A percentile compares a stretch with the other conserved stretches of the same genome.
Conservation (phyloP, 805 yeast genomes). For the Monosporozyma aerobia region DNA sequence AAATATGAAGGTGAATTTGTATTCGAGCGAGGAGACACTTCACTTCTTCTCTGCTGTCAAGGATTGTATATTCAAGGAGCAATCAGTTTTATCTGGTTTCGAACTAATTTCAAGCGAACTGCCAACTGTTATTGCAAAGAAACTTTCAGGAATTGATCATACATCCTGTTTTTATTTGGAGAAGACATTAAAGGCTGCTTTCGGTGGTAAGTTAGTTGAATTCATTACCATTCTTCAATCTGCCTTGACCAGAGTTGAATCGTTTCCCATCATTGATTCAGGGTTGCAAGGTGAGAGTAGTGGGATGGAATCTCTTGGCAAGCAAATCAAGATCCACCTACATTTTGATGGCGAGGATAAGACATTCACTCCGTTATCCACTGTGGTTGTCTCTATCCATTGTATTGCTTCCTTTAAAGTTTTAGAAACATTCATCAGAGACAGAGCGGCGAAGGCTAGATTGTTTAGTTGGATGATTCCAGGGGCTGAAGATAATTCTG, state of each 20-base stretch:
- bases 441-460: constrained; percentile 27
- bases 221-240: constrained; percentile 60
- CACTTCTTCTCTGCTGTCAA: constrained; percentile 34
- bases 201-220: constrained; percentile 30
- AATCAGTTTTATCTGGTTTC: constrained; percentile 50
- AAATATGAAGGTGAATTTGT: constrained; percentile 15
- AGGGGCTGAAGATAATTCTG: constrained; percentile 3
- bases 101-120: constrained; percentile 67
- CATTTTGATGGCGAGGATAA: constrained; percentile 31
- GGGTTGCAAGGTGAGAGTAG: constrained; percentile 33
- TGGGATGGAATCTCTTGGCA: constrained; percentile 56
- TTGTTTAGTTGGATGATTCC: constrained; percentile 12
- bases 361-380: constrained; percentile 18
- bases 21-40: constrained; percentile 26
- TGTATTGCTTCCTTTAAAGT: constrained; percentile 43
- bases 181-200: constrained; percentile 36
- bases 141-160: background rate
- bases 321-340: constrained; percentile 56
- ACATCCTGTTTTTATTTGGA: constrained; percentile 21
- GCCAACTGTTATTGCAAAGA: constrained; percentile 29
- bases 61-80: constrained; percentile 26
- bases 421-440: constrained; percentile 36
- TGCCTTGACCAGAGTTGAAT: constrained; percentile 61
- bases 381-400: constrained; percentile 36
- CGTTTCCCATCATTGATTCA: constrained; percentile 49